Evolutionary conservation across 2,329 filamentous ascomycete species (phyloP), one percentile per base, ranked within the genome.

Genomic region (Aspergillus viridinutans): DNA sequence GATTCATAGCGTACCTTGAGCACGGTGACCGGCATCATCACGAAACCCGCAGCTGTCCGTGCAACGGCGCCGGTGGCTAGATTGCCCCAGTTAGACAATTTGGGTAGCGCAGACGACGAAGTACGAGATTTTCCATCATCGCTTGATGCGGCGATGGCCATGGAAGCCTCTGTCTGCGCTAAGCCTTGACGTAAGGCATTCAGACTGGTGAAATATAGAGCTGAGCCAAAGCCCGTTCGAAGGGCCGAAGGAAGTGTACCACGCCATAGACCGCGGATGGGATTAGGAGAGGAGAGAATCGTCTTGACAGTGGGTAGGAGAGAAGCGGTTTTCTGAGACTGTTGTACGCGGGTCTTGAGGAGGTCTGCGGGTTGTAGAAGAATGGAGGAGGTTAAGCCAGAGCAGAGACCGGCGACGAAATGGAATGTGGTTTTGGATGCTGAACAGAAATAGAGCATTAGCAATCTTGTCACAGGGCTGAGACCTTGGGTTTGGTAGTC

Each of bases 1-100:
- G 89, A 93, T 74, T 99, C 94, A 70, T 96, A 97, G 48, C 94
- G 90, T 47, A 97, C 94, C 72, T 99, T 99, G 68, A 99, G 88
- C 48, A 99, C 88, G 1, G 94, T 99, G 59, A 97, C 85, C 1
- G 94, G 94, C 90, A 97, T 97, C 76, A 97, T 85, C 49, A 95
- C 78, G 69, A 97, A 90, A 40, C 94, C 94, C 0, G 93, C 93
- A 53, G 89, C 87, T 1, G 91, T 92, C 53, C 94, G 84, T 25
- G 94, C 92, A 20, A 86, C 80, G 6, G 92, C 92, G 9, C 94
- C 94, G 0, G 93, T 92, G 12, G 89, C 78, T 21, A 99, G 81
- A 69, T 99, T 99, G 52, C 88, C 90, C 3, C 87, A 84, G 69
- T 94, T 91, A 60, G 88, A 90, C 49, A 97, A 82, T 64, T 89